These are phyloP conservation scores for Candida nonsorbophila DNA, from an alignment of 805 yeast genomes.

Conservation along the genomic window DNA sequence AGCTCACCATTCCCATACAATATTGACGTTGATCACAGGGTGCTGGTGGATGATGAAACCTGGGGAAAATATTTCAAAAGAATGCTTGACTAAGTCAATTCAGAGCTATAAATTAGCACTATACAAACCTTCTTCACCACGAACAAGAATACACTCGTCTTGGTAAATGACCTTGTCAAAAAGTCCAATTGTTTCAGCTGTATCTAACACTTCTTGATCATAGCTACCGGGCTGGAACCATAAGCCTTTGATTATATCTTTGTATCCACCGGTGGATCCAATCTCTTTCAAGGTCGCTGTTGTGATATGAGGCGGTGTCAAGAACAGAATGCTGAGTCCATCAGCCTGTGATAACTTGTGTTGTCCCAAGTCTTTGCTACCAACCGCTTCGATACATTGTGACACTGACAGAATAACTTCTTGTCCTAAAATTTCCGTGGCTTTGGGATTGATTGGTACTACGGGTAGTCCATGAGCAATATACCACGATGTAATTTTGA, in stretches of 20 bases:
- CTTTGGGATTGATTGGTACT: slow-evolving; percentile 60
- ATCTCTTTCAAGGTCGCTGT: slow-evolving; percentile 26
- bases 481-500: slow-evolving; percentile 68
- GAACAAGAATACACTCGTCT: slow-evolving; percentile 67
- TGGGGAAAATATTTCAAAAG: slow-evolving; percentile 43
- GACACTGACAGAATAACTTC: slow-evolving; percentile 29
- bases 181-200: slow-evolving; percentile 30
- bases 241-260: slow-evolving; percentile 43
- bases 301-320: slow-evolving; percentile 70
- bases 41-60: slow-evolving; percentile 23
- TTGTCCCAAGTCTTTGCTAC: slow-evolving; percentile 13
- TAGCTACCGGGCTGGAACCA: slow-evolving; percentile 89
- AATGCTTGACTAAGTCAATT: slow-evolving; percentile 20
- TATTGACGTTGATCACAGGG: slow-evolving; percentile 18
- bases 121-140: slow-evolving; percentile 51
- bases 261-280: slow-evolving; percentile 35
- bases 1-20: slow-evolving; percentile 56
- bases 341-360: slow-evolving; percentile 27
- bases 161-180: slow-evolving; percentile 31
- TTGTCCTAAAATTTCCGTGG: slow-evolving; percentile 41
- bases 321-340: slow-evolving; percentile 57
- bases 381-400: slow-evolving; percentile 19
- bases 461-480: slow-evolving; percentile 49
- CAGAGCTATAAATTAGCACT: slow-evolving; percentile 29
- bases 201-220: slow-evolving; percentile 44